These are phyloP conservation scores for baker's yeast (Saccharomyces cerevisiae) DNA, from an alignment of 805 yeast species.

Conservation along the genomic window DNA sequence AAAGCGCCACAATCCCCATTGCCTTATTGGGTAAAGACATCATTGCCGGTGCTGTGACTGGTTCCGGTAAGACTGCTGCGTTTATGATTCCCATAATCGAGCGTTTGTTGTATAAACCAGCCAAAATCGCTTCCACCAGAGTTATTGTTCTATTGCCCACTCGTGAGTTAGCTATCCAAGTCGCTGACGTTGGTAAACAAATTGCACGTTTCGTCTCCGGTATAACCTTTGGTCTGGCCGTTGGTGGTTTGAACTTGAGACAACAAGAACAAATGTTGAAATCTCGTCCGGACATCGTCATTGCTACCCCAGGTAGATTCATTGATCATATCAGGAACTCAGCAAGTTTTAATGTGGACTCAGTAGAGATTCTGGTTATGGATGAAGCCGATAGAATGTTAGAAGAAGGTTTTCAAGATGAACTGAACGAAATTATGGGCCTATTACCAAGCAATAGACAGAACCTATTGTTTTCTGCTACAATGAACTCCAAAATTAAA, in stretches of 20 bases:
- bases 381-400: conserved; percentile 99
- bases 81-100: conserved; percentile 93
- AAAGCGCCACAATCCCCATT: conserved; percentile 85
- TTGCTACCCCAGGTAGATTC: conserved; percentile 98
- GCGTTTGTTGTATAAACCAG: conserved; percentile 81
- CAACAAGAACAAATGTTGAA: conserved; percentile 93
- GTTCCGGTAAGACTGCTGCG: conserved; percentile 99
- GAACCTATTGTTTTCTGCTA: conserved; percentile 90
- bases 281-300: conserved; percentile 87
- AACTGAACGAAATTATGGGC: conserved; percentile 80
- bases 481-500: conserved; percentile 91
- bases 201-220: conserved; percentile 69
- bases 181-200: conserved; percentile 84
- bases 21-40: conserved; percentile 91
- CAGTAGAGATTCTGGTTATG: conserved; percentile 83
- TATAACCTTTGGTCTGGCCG: conserved; percentile 86
- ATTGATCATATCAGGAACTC: conserved; percentile 96
- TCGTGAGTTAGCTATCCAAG: conserved; percentile 96
- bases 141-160: conserved; percentile 92
- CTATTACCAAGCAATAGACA: conserved; percentile 87
- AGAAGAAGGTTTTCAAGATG: conserved; percentile 97
- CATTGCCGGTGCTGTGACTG: conserved; percentile 98
- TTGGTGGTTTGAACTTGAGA: conserved; percentile 93
- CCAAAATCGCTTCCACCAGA: conserved; percentile 77
- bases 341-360: conserved; percentile 82